Evolutionary conservation across 371 early-diverging fungal species (phyloP).

Genomic region (Lichtheimia ramosa): DNA sequence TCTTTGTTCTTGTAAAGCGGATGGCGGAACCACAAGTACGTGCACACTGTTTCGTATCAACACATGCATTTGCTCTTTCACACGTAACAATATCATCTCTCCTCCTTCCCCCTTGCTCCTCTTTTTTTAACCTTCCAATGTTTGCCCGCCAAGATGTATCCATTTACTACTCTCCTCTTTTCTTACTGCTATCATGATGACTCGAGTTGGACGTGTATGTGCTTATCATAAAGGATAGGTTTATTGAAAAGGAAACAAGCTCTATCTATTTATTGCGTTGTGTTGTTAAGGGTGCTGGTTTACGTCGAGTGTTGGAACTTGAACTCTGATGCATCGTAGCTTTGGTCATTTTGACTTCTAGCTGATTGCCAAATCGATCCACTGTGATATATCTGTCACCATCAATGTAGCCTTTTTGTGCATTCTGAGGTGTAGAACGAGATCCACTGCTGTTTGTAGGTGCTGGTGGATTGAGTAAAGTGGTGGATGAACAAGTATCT

Average conservation of each 20-base stretch:
- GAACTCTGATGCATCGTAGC: constrained; percentile 3
- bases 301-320: background rate
- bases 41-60: too few species aligned
- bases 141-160: background rate
- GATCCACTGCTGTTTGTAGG: constrained; percentile 6
- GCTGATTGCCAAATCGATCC: constrained; percentile 42
- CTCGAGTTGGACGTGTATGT: too few species aligned
- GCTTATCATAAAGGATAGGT: too few species aligned
- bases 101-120: background rate
- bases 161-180: too few species aligned
- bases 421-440: constrained; percentile 9
- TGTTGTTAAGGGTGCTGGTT: background rate
- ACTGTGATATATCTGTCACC: constrained; percentile 46
- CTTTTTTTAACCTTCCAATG: constrained; percentile 1
- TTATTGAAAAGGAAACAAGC: too few species aligned
- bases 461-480: constrained; percentile 7
- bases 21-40: too few species aligned
- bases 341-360: constrained; percentile 46
- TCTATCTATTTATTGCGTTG: too few species aligned
- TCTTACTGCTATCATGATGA: too few species aligned
- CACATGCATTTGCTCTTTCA: too few species aligned
- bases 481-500: constrained; percentile 1
- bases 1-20: too few species aligned
- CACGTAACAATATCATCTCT: too few species aligned
- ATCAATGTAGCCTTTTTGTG: constrained; percentile 37